phyloP scores from a whole-genome alignment of 805 yeast genomes.

The Candida coleopterorum region DNA sequence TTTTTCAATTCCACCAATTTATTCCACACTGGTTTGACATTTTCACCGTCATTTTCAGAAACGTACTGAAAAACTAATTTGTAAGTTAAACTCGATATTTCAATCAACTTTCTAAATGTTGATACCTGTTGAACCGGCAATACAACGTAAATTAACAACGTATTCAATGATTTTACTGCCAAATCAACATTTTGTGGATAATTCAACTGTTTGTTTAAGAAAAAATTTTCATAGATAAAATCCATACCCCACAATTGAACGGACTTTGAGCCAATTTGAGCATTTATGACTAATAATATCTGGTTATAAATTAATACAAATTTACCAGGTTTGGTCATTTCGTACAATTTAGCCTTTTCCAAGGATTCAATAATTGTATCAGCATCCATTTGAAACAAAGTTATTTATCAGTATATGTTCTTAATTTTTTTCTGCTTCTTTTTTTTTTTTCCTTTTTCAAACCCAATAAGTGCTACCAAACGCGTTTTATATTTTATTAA shows the following conservation, averaged over 20 bases:
- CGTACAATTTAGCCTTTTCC: constrained; percentile 2
- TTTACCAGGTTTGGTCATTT: constrained; percentile 3
- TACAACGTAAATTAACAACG: constrained; percentile 22
- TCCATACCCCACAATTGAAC: constrained; percentile 39
- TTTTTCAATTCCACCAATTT: constrained; percentile 52
- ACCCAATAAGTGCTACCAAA: no score
- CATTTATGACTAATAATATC: constrained; percentile 31
- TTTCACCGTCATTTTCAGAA: constrained; percentile 42
- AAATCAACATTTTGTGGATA: constrained; percentile 30
- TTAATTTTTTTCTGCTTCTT: background rate
- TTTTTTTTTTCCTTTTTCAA: background rate
- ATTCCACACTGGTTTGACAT: constrained; percentile 44
- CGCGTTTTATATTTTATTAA: no score
- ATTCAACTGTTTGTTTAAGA: constrained; percentile 20
- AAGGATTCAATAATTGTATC: constrained; percentile 1
- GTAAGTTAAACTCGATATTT: constrained; percentile 38
- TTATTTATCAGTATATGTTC: no score
- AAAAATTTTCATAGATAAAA: constrained; percentile 36
- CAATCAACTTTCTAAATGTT: constrained; percentile 27
- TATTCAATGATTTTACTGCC: constrained; percentile 37
- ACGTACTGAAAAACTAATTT: constrained; percentile 42
- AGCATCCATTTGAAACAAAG: background rate
- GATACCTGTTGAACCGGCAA: constrained; percentile 21
- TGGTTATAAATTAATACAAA: constrained; percentile 36
- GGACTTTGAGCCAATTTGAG: constrained; percentile 16